These are phyloP conservation scores for Neurospora tetraspora DNA, from an alignment of 495 filamentous ascomycete genomes.

Conservation along the genomic window DNA sequence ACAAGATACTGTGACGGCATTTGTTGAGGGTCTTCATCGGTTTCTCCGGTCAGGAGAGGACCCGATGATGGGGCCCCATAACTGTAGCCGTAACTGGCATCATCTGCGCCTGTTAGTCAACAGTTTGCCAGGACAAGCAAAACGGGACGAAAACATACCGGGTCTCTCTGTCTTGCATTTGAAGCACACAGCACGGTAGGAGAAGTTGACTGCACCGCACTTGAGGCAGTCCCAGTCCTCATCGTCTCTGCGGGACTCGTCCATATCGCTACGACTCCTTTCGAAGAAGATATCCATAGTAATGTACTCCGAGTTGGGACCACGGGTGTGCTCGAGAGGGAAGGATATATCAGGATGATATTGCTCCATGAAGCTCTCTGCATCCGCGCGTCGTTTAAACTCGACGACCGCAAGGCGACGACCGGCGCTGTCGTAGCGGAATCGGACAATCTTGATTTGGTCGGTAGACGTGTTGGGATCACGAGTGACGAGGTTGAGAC, in stretches of 20 bases:
- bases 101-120: constrained; percentile 10
- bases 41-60: constrained; percentile 54
- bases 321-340: constrained; percentile 20
- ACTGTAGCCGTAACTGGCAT: constrained; percentile 17
- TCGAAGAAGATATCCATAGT: constrained; percentile 51
- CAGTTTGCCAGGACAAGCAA: background rate
- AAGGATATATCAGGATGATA: constrained; percentile 53
- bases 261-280: constrained; percentile 48
- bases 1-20: constrained; percentile 74
- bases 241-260: constrained; percentile 42
- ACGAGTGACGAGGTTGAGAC: constrained; percentile 19
- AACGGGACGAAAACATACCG: constrained; percentile 41
- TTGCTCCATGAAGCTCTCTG: constrained; percentile 54
- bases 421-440: constrained; percentile 17
- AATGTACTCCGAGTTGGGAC: constrained; percentile 35
- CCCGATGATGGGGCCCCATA: constrained; percentile 8
- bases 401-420: constrained; percentile 28
- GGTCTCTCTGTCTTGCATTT: constrained; percentile 62
- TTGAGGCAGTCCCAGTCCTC: constrained; percentile 71
- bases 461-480: constrained; percentile 20
- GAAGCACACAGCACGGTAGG: constrained; percentile 59
- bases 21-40: constrained; percentile 66
- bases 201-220: constrained; percentile 66
- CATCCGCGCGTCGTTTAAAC: constrained; percentile 34
- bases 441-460: constrained; percentile 17